A percentile compares a stretch with the other conserved stretches of the same genome.
phyloP scores from a whole-genome alignment of 73 alveolate species.

The Stentor coeruleus region DNA sequence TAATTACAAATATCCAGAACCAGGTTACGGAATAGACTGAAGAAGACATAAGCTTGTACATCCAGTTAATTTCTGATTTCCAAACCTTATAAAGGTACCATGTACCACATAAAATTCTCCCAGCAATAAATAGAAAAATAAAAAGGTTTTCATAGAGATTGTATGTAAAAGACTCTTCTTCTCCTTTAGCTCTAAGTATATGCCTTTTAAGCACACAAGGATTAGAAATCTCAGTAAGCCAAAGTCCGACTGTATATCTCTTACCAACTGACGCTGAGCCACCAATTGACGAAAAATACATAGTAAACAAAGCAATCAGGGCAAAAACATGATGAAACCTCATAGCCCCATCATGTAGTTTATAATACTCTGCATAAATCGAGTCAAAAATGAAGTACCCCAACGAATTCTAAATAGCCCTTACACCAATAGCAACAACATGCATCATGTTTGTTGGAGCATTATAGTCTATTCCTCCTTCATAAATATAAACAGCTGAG shows the following conservation, averaged over 20 bases:
- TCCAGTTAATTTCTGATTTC: not conserved
- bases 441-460: not conserved
- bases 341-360: not conserved
- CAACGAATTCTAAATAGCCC: not conserved
- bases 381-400: not conserved
- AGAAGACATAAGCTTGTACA: not conserved
- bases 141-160: not conserved
- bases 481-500: not conserved
- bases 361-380: not conserved
- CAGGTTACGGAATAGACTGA: not conserved
- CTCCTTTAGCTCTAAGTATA: not conserved
- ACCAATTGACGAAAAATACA: not conserved
- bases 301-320: not conserved
- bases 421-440: not conserved
- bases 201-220: not conserved
- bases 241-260: not conserved
- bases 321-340: conserved; percentile 1
- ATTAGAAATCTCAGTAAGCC: not conserved
- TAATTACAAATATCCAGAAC: not conserved
- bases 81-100: not conserved
- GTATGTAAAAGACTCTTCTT: not conserved
- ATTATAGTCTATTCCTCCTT: not conserved
- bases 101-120: not conserved
- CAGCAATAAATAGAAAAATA: not conserved
- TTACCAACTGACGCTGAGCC: not conserved